phyloP scores from a whole-genome alignment of 257 asterid genomes.

The Nicotiana knightiana region DNA sequence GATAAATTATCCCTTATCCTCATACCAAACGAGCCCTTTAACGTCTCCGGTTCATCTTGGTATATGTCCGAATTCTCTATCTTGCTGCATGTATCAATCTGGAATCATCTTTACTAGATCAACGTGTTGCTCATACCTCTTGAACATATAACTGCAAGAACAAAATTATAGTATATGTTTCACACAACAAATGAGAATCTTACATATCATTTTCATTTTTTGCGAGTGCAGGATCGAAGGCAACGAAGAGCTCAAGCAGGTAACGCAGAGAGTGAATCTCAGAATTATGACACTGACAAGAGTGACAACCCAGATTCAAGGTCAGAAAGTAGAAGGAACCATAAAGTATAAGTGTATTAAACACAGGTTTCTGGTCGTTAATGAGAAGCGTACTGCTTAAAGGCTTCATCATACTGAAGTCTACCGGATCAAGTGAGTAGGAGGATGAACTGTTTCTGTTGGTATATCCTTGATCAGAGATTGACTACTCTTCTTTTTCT shows the following conservation, averaged over 20 bases:
- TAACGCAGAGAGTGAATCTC: constrained; percentile 58
- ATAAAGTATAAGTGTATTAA: constrained; percentile 11
- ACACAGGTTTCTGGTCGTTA: neutral
- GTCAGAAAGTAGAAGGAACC: constrained; percentile 32
- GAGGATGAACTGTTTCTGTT: neutral
- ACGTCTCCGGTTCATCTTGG: neutral
- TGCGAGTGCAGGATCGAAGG: constrained; percentile 66
- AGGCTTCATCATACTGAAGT: neutral
- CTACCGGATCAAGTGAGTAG: neutral
- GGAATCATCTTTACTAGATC: neutral
- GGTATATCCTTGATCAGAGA: constrained; percentile 2
- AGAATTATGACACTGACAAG: constrained; percentile 69
- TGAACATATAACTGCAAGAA: neutral
- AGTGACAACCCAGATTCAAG: constrained; percentile 62
- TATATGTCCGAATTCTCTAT: neutral
- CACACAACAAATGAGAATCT: neutral
- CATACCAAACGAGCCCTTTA: neutral
- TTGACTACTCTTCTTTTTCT: neutral
- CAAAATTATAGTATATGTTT: neutral
- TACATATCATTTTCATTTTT: neutral
- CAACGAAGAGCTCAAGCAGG: constrained; percentile 60
- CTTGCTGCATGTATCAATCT: neutral
- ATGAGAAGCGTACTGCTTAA: neutral
- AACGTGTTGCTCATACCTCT: neutral
- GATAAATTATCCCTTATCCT: too few species aligned